phyloP scores from a whole-genome alignment of 1,284 basidiomycete species.

The Earliella scabrosa region DNA sequence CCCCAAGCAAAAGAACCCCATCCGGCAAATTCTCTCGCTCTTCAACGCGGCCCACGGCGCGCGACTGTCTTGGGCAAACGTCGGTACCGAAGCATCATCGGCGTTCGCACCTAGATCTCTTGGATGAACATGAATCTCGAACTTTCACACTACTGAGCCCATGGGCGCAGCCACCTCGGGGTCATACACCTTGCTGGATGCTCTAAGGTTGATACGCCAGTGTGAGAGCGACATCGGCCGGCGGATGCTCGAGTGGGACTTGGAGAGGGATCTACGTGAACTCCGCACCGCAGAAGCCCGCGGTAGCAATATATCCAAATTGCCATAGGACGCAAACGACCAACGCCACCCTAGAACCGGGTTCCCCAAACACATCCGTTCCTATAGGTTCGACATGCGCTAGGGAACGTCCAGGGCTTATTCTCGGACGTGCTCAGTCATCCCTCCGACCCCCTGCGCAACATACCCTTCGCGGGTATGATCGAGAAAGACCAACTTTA shows the following conservation, averaged over 20 bases:
- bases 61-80: not conserved
- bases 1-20: not conserved
- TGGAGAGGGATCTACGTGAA: not conserved
- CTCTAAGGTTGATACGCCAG: not conserved
- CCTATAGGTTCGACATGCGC: not conserved
- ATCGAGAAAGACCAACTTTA: constrained; percentile 7
- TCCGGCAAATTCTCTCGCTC: not conserved
- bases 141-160: no score
- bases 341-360: not conserved
- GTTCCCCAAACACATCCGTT: not conserved
- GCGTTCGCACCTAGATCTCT: not conserved
- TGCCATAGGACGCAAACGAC: not conserved
- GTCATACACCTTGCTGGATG: not conserved
- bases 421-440: constrained; percentile 23
- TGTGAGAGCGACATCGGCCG: not conserved
- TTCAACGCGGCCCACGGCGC: not conserved
- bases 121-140: not conserved
- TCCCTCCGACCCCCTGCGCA: constrained; percentile 8
- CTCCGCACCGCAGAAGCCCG: not conserved
- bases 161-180: no score
- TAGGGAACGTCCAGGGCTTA: constrained; percentile 6
- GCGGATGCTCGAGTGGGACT: not conserved
- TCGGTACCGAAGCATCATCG: not conserved
- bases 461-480: constrained; percentile 4
- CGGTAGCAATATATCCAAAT: not conserved